Evolutionary conservation across 352 stramenopile genomes (phyloP), one percentile per base, ranked within the genome.

Genomic region (Thraustotheca clavata): DNA sequence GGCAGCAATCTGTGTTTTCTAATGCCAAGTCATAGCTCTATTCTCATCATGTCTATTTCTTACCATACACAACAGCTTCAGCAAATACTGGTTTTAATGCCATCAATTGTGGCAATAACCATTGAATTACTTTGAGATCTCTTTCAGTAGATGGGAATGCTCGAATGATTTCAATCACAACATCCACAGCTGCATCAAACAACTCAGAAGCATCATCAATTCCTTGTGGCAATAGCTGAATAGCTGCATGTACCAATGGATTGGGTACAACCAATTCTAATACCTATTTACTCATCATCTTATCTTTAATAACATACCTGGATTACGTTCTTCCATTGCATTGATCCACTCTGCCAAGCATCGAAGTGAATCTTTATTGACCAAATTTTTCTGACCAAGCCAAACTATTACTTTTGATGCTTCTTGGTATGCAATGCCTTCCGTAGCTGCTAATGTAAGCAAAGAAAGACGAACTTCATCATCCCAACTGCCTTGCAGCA

Each of bases 131-230:
- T 24, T 66, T 32, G 5, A 74, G 41, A 18, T 91, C 73, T 9
- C 73, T 69, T 35, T 82, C 59, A 1, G 73, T 49, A 43, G 83
- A 74, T 14, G 74, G 67, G 71, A 84, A 93, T 41, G 73, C 78
- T 12, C 71, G 72, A 39, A 95, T 79, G 9, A 96, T 43, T 48
- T 93, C 80, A 24, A 96, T 81, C 12, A 89, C 67, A 24, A 95
- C 68, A 50, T 96, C 88, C 7, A 95, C 83, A 8, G 80, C 69
- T 1, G 76, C 81, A 52, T 96, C 87, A 49, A 95, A 95, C 7
- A 96, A 71, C 32, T 92, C 84, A 29, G 55, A 39, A n/a, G 34
- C 40, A 29, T 63, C 55, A 29, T 63, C 55, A 20, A 63, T 49
- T 38, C 89, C 83, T 34, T 81, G 73, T 20, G 62, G 68, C 12